A percentile compares a stretch with the other conserved stretches of the same genome.
phyloP scores from a whole-genome alignment of 1,284 basidiomycete genomes.

The Amylostereum areolatum region DNA sequence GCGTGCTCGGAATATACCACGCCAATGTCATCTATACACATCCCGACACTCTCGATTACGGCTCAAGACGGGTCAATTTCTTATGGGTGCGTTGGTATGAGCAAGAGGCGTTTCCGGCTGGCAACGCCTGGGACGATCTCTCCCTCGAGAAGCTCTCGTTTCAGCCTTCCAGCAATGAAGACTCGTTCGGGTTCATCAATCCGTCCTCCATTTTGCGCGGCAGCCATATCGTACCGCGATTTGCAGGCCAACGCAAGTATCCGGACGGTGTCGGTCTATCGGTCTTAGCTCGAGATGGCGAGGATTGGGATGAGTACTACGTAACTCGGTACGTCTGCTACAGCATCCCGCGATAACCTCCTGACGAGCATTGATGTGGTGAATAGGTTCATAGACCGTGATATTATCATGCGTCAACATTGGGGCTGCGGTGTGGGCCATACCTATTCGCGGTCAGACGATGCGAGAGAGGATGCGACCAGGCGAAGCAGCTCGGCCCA shows the following conservation, averaged over 20 bases:
- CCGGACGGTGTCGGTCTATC: too few species aligned
- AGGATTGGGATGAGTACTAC: too few species aligned
- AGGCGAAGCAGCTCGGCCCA: too few species aligned
- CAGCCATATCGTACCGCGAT: neutral
- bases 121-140: neutral
- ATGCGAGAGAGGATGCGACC: too few species aligned
- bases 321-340: too few species aligned
- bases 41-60: too few species aligned
- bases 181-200: neutral
- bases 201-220: neutral
- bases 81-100: conserved; percentile 7
- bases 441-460: neutral
- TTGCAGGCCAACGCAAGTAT: neutral
- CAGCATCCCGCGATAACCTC: too few species aligned
- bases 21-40: conserved; percentile 12
- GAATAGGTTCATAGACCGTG: conserved; percentile 15
- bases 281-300: too few species aligned
- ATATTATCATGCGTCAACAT: conserved; percentile 15
- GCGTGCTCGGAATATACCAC: conserved; percentile 26
- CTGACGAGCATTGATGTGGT: neutral
- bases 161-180: neutral
- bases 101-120: neutral
- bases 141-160: neutral
- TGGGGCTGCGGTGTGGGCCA: conserved; percentile 16
- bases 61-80: conserved; percentile 18